Percentiles rank a stretch among this genome's conserved stretches.
Conservation (phyloP, 225 moss, liverwort and hornwort species). For the Pseudoscleropodium purum region DNA sequence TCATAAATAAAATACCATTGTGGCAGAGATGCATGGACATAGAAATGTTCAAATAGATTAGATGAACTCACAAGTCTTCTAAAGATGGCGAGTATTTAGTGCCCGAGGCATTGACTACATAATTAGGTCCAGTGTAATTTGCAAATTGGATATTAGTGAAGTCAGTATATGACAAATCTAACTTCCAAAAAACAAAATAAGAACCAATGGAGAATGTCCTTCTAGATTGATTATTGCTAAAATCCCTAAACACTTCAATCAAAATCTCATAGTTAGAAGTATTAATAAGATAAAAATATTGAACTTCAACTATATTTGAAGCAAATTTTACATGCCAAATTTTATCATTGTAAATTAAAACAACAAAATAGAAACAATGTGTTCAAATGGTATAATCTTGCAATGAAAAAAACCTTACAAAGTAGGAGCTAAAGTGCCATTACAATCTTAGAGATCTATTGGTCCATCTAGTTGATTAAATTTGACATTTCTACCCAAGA, state of each 20-base stretch:
- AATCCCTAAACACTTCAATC: neutral
- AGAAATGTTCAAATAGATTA: neutral
- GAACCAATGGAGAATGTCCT: neutral
- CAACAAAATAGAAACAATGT: neutral
- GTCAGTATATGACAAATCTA: neutral
- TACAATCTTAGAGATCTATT: neutral
- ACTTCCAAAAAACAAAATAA: rapidly evolving
- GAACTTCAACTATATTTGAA: neutral
- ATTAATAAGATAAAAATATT: neutral
- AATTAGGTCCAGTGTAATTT: neutral
- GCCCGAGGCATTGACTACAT: rapidly evolving
- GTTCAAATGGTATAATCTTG: too few relatives aligned
- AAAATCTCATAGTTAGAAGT: neutral
- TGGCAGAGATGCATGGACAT: rapidly evolving
- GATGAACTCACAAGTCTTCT: neutral
- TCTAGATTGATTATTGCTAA: neutral
- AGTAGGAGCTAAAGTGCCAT: rapidly evolving
- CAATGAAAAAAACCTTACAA: rapidly evolving
- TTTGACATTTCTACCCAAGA: neutral
- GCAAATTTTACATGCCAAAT: neutral
- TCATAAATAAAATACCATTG: neutral
- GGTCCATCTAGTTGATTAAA: neutral
- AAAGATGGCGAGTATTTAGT: neutral
- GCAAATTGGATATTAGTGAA: neutral
- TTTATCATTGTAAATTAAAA: too few relatives aligned